Base-by-base conservation (phyloP, 2,329 filamentous ascomycete genomes). In the Aspergillus pseudonomiae region DNA sequence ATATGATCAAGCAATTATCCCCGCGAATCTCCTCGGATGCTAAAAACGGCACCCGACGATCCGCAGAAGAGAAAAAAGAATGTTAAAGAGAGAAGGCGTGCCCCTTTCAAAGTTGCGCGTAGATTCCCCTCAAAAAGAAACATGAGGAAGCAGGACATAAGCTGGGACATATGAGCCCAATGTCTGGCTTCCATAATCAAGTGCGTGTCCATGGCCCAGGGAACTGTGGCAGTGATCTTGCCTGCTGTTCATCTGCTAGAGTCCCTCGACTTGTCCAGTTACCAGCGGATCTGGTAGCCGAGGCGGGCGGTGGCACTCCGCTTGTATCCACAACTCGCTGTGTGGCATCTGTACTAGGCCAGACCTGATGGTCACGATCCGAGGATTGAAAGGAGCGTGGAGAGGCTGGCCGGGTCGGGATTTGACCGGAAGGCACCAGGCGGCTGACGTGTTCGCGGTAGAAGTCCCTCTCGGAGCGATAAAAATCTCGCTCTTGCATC, bases 391-490 rank as follows among this genome's bases (percentile, higher is more conserved):
- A 60, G 36, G 61, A 36, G 16, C 64, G 67, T n/a, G 77, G 77
- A 2, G 77, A 77, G 5, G 72, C 43, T 0, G 76, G 75, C 39
- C 77, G 69, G 19, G 74, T 60, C 16, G 74, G 70, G 12, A 77
- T 59, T 62, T 76, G 68, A 32, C 64, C 68, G 12, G 69, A 26
- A 24, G 73, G 69, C 12, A 71, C 62, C 26, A 73, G 65, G 28
- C 74, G 74, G 57, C 68, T 63, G 28, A 74, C 62, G 10, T 73
- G 63, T 7, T 80, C 77, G 12, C 77, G 75, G 64, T 75, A 80
- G 65, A 76, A 79, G 61, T 81, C 73, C 39, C 78, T 72, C 58
- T 81, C 79, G 0, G 73, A 70, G 21, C 73, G 77, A 62, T 81
- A 81, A 62, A 76, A 74, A 21, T 80, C 78, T 52, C 76, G 67